Conservation (phyloP, 768 basidiomycete species). For the Jaapia argillacea region DNA sequence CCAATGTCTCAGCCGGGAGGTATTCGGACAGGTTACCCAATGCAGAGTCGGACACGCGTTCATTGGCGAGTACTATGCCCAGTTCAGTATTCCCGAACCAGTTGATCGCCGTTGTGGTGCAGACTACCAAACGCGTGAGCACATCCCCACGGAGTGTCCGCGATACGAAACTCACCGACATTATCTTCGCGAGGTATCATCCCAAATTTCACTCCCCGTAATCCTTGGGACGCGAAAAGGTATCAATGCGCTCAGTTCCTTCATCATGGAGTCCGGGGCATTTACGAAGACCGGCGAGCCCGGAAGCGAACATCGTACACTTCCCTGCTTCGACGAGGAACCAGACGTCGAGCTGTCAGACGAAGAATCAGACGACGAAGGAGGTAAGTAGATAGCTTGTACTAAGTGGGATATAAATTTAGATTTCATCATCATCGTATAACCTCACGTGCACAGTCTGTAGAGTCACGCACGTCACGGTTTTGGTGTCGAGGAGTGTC, state of each 20-base stretch:
- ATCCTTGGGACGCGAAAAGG: not conserved
- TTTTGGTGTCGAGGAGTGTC: too few relatives aligned
- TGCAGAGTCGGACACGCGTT: conserved; percentile 14
- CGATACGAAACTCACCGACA: conserved; percentile 4
- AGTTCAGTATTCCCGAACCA: conserved; percentile 8
- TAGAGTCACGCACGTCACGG: too few relatives aligned
- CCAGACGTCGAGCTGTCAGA: too few relatives aligned
- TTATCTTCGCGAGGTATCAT: not conserved
- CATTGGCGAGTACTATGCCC: conserved; percentile 14
- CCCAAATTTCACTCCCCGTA: not conserved
- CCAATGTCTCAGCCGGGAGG: conserved; percentile 2
- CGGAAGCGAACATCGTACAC: too few relatives aligned
- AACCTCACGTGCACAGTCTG: too few relatives aligned
- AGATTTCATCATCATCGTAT: too few relatives aligned
- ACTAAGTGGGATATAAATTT: too few relatives aligned
- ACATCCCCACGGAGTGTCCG: conserved; percentile 10
- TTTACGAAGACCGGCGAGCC: not conserved
- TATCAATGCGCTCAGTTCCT: not conserved
- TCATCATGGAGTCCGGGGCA: not conserved
- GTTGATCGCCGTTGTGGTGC: conserved; percentile 10
- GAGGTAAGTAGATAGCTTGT: too few relatives aligned
- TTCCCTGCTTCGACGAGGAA: too few relatives aligned
- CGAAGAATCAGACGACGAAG: too few relatives aligned
- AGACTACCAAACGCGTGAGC: conserved; percentile 8
- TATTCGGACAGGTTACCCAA: conserved; percentile 7